Conservation (phyloP, 495 filamentous ascomycete species). For the Daldinia concentrica region DNA sequence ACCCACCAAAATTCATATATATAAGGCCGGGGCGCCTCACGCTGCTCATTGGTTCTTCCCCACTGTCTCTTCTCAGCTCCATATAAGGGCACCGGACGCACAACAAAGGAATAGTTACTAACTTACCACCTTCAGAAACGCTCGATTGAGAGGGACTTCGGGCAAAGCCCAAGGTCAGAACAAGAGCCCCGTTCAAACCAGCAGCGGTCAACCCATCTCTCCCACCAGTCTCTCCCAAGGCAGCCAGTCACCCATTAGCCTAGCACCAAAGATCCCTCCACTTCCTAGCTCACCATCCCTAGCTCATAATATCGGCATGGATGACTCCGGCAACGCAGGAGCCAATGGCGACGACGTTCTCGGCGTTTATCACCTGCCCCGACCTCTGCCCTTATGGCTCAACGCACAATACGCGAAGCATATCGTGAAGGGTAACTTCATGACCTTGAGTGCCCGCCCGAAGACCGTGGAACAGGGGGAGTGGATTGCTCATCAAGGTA, state of each 20-base stretch:
- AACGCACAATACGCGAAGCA: constrained; percentile 82
- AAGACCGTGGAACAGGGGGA: constrained; percentile 90
- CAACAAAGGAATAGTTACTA: constrained; percentile 28
- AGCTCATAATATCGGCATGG: constrained; percentile 60
- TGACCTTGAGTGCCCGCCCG: constrained; percentile 89
- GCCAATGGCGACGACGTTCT: constrained; percentile 62
- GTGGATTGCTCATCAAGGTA: constrained; percentile 95
- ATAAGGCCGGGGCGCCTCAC: constrained; percentile 10
- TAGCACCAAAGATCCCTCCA: constrained; percentile 62
- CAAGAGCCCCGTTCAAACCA: constrained; percentile 54
- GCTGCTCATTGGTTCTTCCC: constrained; percentile 20
- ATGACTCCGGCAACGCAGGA: constrained; percentile 54
- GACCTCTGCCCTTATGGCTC: constrained; percentile 67
- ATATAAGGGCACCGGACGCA: constrained; percentile 4
- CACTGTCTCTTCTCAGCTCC: constrained; percentile 15
- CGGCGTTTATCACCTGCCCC: constrained; percentile 59
- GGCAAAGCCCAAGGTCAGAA: constrained; percentile 51
- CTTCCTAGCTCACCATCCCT: constrained; percentile 69
- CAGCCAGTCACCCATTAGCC: constrained; percentile 59
- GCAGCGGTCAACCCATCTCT: constrained; percentile 49
- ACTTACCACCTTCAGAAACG: constrained; percentile 51
- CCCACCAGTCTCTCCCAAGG: constrained; percentile 56
- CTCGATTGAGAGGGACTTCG: constrained; percentile 57
- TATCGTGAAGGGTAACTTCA: constrained; percentile 95
- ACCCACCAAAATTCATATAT: constrained; percentile 7